Percentiles rank a stretch among this genome's conserved stretches.
phyloP scores from a whole-genome alignment of 1,284 basidiomycete genomes.

The Gomphus bonarii region DNA sequence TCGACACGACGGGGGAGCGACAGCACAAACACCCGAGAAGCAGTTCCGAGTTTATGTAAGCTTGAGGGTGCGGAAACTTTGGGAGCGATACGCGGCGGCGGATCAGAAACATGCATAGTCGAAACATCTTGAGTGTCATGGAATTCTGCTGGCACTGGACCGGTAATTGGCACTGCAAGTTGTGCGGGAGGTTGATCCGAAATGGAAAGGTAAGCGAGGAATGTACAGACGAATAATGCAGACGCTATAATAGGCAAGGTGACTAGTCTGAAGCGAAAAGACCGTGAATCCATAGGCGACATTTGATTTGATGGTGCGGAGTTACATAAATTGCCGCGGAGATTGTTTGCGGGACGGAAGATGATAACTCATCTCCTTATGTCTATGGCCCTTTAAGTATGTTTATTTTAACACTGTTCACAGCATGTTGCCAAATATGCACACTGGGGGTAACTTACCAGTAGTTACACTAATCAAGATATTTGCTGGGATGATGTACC shows the following conservation, averaged over 20 bases:
- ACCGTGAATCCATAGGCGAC: not conserved
- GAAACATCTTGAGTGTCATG: not conserved
- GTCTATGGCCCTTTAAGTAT: no score
- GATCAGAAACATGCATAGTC: not conserved
- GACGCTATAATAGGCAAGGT: not conserved
- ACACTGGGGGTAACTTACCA: no score
- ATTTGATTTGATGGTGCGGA: not conserved
- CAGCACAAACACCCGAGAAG: slow-evolving; percentile 42
- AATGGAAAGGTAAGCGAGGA: not conserved
- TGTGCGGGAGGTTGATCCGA: not conserved
- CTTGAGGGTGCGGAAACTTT: not conserved
- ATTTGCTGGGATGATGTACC: no score
- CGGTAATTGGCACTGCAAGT: no score
- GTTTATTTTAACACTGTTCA: no score
- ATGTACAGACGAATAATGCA: not conserved
- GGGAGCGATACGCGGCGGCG: not conserved
- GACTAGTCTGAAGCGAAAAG: not conserved
- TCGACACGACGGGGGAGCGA: slow-evolving; percentile 44
- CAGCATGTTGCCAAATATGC: no score
- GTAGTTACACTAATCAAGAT: not conserved
- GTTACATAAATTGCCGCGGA: not conserved
- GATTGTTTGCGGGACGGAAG: not conserved
- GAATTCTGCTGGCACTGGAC: not conserved
- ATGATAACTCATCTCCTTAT: not conserved
- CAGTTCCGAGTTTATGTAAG: slow-evolving; percentile 15